These are phyloP conservation scores for Fusarium cyanostomum DNA, from an alignment of 2,329 filamentous ascomycete species.

Conservation along the genomic window DNA sequence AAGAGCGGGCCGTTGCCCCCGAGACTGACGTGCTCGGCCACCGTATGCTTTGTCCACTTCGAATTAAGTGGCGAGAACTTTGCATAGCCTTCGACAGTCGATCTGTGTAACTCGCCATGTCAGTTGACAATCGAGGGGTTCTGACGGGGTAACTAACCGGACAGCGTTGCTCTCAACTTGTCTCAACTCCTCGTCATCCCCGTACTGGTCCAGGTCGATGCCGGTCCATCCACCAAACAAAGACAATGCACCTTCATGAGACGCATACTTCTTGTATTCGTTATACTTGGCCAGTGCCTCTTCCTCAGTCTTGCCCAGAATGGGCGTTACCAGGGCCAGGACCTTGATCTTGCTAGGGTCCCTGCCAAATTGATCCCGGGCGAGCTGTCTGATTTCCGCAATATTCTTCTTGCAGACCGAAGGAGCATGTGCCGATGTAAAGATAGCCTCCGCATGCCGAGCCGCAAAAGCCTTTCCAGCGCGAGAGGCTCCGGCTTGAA, in stretches of 20 bases:
- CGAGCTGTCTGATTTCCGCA: slow-evolving; percentile 68
- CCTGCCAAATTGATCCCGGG: slow-evolving; percentile 62
- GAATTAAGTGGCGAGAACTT: slow-evolving; percentile 65
- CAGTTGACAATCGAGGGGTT: neutral
- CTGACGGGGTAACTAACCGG: slow-evolving; percentile 40
- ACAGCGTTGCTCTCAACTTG: slow-evolving; percentile 71
- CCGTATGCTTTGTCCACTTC: slow-evolving; percentile 77
- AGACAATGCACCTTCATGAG: slow-evolving; percentile 70
- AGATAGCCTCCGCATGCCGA: slow-evolving; percentile 76
- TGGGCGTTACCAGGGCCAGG: slow-evolving; percentile 70
- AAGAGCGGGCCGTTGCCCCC: slow-evolving; percentile 73
- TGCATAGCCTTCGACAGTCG: slow-evolving; percentile 64
- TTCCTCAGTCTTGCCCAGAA: slow-evolving; percentile 71
- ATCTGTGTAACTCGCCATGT: slow-evolving; percentile 44
- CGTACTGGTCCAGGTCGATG: slow-evolving; percentile 64
- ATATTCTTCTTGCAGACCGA: slow-evolving; percentile 69
- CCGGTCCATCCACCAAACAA: slow-evolving; percentile 80
- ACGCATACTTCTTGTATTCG: slow-evolving; percentile 69
- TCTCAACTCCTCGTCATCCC: slow-evolving; percentile 71
- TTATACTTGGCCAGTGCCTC: slow-evolving; percentile 72
- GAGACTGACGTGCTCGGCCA: slow-evolving; percentile 73
- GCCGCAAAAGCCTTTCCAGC: slow-evolving; percentile 74
- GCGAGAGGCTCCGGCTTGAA: slow-evolving; percentile 75
- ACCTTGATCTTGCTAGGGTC: slow-evolving; percentile 72
- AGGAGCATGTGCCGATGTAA: slow-evolving; percentile 72